Base-by-base conservation (phyloP, 1,139 yeast genomes). In the Trichomonascaceae sp. region DNA sequence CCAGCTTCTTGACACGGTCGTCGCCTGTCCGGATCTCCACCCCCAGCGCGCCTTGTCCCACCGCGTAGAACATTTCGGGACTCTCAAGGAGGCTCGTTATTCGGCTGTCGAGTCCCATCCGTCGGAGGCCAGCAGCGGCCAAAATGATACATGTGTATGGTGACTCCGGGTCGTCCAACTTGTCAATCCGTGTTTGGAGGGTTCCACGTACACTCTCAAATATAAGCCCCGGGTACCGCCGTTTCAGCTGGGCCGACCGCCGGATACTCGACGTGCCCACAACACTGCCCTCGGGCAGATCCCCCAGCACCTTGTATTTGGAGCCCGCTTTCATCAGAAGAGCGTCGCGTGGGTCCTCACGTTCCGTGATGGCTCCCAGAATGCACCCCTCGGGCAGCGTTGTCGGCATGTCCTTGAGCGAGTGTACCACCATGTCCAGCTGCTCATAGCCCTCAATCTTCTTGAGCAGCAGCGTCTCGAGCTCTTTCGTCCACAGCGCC, bases 41-140 rank as follows among this genome's bases (percentile, higher is more conserved):
- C 15, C 97, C 98, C 35, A 89, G 62, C 0, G 97, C 97, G 43
- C 98, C 98, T 62, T 89, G 98, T 13, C 98, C 98, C 28, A 89
- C 96, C 0, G 98, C 95, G 53, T 89, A 82, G 54, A 76, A 81
- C 94, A 89, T 82, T 39, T 78, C 84, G 26, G 84, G 81, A n/a
- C 75, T 69, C 42, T 77, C 74, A 42, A 89, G 65, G 44, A 57
- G 67, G 25, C 58, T 47, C 28, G 74, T 65, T 50, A 89, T 85
- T 56, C 97, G 68, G 42, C 72, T 59, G 18, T 71, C 74, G 37
- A 85, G 60, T 2, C 76, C 82, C 30, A 80, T 61, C 44, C 98
- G 71, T 27, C 71, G 64, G 40, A 89, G 67, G 2, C 98, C 98
- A 3, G 98, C 97, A 16, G 92, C 79, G 0, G 98, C 98, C 41